Base-by-base conservation (phyloP, 371 early-diverging fungal species). In the Rhizopus stolonifer region DNA sequence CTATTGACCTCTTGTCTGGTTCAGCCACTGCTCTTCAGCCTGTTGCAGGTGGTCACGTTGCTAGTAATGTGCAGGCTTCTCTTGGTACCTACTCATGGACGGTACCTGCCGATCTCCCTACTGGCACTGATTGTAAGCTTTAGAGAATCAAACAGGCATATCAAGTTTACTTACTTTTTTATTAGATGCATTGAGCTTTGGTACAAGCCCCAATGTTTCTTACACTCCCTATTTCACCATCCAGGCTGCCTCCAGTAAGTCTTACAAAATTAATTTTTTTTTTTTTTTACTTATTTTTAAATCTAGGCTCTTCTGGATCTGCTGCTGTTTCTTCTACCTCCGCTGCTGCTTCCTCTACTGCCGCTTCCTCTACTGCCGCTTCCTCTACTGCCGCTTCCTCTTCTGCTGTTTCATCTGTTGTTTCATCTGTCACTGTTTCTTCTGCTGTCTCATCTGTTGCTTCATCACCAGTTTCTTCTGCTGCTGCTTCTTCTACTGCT, bases 111-210 rank as follows among this genome's bases (percentile, higher is more conserved):
- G 44, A 45, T 32, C 23, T 65, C 22, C 15, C 66, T 11, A 54
- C 69, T 29, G 79, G 70, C 34, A 58, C 24, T 38, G 65, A 67
- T 46, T 78, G 79, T 78, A 70, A 74, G 78, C 70, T 19, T 7
- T 15, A 38, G 13, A 52, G 23, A 17, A 49, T 15, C n/a, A 31
- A 42, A 23, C 6, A 6, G 22, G 40, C 46, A 45, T n/a, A 11
- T 36, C 36, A 36, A 36, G 19, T 3, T 25, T 19, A 15, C 40
- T 17, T 0, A 23, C 32, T 32, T 46, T 38, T 1, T 52, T 46
- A 11, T 17, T 49, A 55, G 54, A 59, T 45, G 55, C 47, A 21
- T 45, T 54, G 9, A 51, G 55, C 45, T 59, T 72, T 25, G 73
- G 73, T 40, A 19, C 47, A 10, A 55, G 59, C 19, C 69, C 73